Percentiles rank a stretch among this genome's conserved stretches.
phyloP scores from a whole-genome alignment of 2,329 filamentous ascomycete species.

The Apiospora kogelbergensis region DNA sequence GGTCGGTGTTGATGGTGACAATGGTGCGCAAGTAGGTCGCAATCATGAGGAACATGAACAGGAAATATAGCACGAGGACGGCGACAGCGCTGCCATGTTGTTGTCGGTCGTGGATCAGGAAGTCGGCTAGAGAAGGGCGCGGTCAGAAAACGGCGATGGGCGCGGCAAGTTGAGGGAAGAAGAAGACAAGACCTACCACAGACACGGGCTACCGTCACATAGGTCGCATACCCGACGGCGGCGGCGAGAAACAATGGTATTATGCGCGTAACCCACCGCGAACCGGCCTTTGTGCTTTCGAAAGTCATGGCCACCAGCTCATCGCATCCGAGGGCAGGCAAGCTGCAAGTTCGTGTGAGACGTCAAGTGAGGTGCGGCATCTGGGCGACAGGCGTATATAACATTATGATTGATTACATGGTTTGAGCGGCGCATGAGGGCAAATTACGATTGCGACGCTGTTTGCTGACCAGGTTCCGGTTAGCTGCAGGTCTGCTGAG shows the following conservation, averaged over 20 bases:
- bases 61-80: slow-evolving; percentile 70
- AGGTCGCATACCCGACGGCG: slow-evolving; percentile 68
- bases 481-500: neutral
- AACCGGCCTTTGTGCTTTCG: slow-evolving; percentile 43
- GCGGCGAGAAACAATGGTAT: slow-evolving; percentile 70
- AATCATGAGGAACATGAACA: slow-evolving; percentile 68
- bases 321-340: slow-evolving; percentile 14
- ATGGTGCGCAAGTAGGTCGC: slow-evolving; percentile 71
- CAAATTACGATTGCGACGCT: slow-evolving; percentile 1
- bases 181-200: slow-evolving; percentile 54
- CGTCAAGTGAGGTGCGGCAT: neutral
- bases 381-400: neutral
- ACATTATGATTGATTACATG: neutral
- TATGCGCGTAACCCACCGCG: slow-evolving; percentile 60
- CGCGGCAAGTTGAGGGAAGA: neutral
- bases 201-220: slow-evolving; percentile 65
- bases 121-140: slow-evolving; percentile 57
- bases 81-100: slow-evolving; percentile 61
- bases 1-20: slow-evolving; percentile 65
- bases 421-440: neutral
- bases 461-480: neutral
- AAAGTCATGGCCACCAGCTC: slow-evolving; percentile 30
- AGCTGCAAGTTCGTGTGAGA: neutral
- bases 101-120: slow-evolving; percentile 56
- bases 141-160: neutral